Base-by-base conservation (phyloP, 306 rosid genomes). In the Cucurbita maxima region DNA sequence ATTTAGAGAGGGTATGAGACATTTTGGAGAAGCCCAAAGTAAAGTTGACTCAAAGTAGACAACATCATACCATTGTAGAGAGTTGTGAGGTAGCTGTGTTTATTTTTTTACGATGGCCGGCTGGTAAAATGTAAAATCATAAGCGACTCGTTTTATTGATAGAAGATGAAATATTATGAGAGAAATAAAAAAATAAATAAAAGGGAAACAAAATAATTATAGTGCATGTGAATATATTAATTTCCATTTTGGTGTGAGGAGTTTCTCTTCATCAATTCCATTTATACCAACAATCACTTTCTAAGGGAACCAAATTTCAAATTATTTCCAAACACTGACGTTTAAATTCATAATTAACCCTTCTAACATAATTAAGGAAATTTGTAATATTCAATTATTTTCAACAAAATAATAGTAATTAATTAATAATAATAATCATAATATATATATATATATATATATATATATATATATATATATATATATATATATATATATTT, bases 121-220 rank as follows among this genome's bases (percentile, higher is more conserved):
- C 45, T 60, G 67, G 67, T 60, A 60, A 60, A 60, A 60, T 60
- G 67, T 60, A 60, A 60, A 60, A 60, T 60, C 67, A 60, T n/a
- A n/a, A 60, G 19, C 40, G 8, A 19, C 43, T 30, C 30, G 10
- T 58, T 58, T 13, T 1, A 11, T 11, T 30, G 18, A 30, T 58
- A 57, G 11, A 22, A 57, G 10, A 12, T 2, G 10, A 11, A 22
- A 4, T 2, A 8, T 10, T 22, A 25, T 0, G 25, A 25, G 25
- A 25, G 4, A 3, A 0, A 19, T 3, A 45, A 45, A 10, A 0
- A 30, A 30, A 30, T 25, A 25, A 25, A 25, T 22, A 30, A 30
- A 30, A 30, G 20, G 34, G 13, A 22, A 22, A 37, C 16, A 0
- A 11, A 10, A 8, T 15, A 30, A 30, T 58, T 30, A 30, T 12